A percentile compares a stretch with the other conserved stretches of the same genome.
These are phyloP conservation scores for Pharnaceum exiguum DNA, from an alignment of 148 eudicot species.

Conservation along the genomic window DNA sequence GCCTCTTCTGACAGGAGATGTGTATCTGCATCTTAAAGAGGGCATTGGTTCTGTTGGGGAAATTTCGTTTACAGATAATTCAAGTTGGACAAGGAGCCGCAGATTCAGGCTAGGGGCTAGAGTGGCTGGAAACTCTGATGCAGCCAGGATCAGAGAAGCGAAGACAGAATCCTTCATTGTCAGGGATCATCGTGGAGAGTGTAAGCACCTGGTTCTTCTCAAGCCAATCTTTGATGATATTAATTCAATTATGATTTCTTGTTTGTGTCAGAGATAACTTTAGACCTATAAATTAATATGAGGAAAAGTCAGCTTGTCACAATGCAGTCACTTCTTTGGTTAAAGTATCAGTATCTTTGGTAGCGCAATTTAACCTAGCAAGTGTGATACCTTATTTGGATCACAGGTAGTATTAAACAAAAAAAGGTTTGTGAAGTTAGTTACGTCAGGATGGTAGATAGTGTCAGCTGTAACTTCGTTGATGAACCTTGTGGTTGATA, in stretches of 20 bases:
- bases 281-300: no score
- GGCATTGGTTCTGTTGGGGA: slow-evolving; percentile 60
- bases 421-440: no score
- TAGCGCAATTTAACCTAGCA: no score
- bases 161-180: slow-evolving; percentile 71
- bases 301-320: no score
- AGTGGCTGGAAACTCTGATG: slow-evolving; percentile 48
- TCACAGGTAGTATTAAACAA: no score
- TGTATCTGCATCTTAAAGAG: slow-evolving; percentile 42
- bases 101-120: slow-evolving; percentile 75
- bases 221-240: no score
- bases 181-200: slow-evolving; percentile 81
- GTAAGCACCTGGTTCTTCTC: slow-evolving; percentile 34
- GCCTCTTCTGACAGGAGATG: slow-evolving; percentile 61
- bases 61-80: slow-evolving; percentile 63
- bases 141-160: slow-evolving; percentile 61
- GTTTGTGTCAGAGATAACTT: no score
- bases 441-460: no score
- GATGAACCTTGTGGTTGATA: neutral
- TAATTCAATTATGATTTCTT: no score
- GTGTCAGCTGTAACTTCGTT: neutral
- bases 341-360: no score
- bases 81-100: slow-evolving; percentile 84
- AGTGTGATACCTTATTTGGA: no score
- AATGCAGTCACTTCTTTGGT: no score